Conservation (phyloP, 768 basidiomycete genomes). For the Lactarius evosmus region DNA sequence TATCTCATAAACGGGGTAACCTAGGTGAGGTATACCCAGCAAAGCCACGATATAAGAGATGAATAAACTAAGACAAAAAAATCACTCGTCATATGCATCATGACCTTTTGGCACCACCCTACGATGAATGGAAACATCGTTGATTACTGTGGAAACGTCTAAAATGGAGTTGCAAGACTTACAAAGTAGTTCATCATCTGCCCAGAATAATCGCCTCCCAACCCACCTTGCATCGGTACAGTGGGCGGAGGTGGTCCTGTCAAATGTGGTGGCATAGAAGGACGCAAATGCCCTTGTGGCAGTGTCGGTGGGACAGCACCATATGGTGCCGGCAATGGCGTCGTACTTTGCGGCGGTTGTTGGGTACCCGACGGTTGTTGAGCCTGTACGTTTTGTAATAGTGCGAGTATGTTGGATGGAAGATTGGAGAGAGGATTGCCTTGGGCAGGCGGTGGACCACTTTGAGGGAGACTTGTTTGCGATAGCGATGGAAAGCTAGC, state of each 20-base stretch:
- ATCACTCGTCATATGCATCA: slow-evolving; percentile 1
- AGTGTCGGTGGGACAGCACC: slow-evolving; percentile 27
- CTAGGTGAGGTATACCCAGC: slow-evolving; percentile 10
- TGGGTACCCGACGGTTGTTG: slow-evolving; percentile 28
- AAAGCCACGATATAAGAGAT: slow-evolving; percentile 16
- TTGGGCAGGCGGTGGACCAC: slow-evolving; percentile 16
- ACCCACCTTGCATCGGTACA: slow-evolving; percentile 25
- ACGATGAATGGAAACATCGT: background rate
- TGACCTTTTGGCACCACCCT: slow-evolving; percentile 21
- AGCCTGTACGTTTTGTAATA: slow-evolving; percentile 22
- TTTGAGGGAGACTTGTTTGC: slow-evolving; percentile 21
- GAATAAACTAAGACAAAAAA: slow-evolving; percentile 13
- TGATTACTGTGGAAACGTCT: background rate
- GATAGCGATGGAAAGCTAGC: slow-evolving; percentile 25
- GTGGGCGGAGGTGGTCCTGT: slow-evolving; percentile 37
- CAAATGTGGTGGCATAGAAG: slow-evolving; percentile 44
- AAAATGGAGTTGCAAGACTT: slow-evolving; percentile 30
- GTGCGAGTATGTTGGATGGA: slow-evolving; percentile 26
- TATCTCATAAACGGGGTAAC: slow-evolving; percentile 7
- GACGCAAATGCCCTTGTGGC: slow-evolving; percentile 46
- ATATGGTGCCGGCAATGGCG: slow-evolving; percentile 18
- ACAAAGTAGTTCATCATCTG: slow-evolving; percentile 71
- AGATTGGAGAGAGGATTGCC: slow-evolving; percentile 19
- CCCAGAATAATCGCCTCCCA: slow-evolving; percentile 44
- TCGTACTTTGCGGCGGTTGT: slow-evolving; percentile 24